Conservation (phyloP, 768 basidiomycete species). For the Hortiboletus flavorubellus region DNA sequence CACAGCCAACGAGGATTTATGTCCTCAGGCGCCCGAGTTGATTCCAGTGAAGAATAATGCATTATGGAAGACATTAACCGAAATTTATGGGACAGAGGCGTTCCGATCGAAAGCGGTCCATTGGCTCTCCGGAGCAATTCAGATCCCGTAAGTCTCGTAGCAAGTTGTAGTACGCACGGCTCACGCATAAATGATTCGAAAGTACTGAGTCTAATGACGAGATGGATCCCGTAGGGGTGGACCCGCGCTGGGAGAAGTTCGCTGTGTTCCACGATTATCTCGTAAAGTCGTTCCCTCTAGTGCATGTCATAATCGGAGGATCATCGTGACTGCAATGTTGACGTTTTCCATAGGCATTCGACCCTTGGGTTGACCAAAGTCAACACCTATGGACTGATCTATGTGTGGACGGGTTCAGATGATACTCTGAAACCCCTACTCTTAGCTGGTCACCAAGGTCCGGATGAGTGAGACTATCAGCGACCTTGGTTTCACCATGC, state of each 20-base stretch:
- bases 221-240: constrained; percentile 45
- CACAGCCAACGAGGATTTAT: constrained; percentile 17
- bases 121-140: constrained; percentile 40
- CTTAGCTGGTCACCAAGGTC: constrained; percentile 53
- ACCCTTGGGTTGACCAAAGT: constrained; percentile 52
- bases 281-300: constrained; percentile 54
- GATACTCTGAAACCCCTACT: constrained; percentile 54
- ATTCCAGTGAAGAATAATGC: constrained; percentile 33
- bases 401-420: constrained; percentile 52
- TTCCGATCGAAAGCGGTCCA: constrained; percentile 36
- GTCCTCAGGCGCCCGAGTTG: constrained; percentile 35
- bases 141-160: constrained; percentile 36
- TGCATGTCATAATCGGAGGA: constrained; percentile 34
- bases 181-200: constrained; percentile 4
- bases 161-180: not conserved
- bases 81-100: constrained; percentile 30
- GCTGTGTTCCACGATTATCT: constrained; percentile 55
- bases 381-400: constrained; percentile 60
- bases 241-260: constrained; percentile 56
- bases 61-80: constrained; percentile 33
- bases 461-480: not conserved
- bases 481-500: not conserved
- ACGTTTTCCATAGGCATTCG: constrained; percentile 38
- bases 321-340: not conserved
- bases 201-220: constrained; percentile 53